phyloP scores from a whole-genome alignment of 2,329 filamentous ascomycete genomes.

The Phoma sp. region DNA sequence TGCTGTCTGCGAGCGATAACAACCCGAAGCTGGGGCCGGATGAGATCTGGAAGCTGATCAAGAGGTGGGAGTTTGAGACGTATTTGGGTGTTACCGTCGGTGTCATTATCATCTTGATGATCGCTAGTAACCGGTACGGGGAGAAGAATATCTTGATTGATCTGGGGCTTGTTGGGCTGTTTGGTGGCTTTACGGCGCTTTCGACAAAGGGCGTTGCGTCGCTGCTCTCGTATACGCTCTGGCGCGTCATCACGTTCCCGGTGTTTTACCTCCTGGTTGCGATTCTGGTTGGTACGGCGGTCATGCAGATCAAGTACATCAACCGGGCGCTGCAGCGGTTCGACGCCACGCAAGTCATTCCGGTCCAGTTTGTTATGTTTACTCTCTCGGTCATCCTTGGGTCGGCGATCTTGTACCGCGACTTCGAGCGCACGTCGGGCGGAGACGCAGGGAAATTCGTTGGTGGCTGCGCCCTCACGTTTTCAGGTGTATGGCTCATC shows the following conservation, averaged over 20 bases:
- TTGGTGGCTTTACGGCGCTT: constrained; percentile 95
- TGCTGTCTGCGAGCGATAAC: constrained; percentile 86
- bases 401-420: constrained; percentile 90
- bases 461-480: constrained; percentile 89
- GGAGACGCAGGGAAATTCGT: constrained; percentile 84
- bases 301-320: constrained; percentile 97
- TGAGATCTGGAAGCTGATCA: constrained; percentile 89
- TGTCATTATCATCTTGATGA: constrained; percentile 80
- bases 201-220: constrained; percentile 97
- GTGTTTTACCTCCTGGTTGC: constrained; percentile 87
- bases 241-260: constrained; percentile 87
- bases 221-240: constrained; percentile 88
- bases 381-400: constrained; percentile 95
- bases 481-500: constrained; percentile 96
- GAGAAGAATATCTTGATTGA: constrained; percentile 88
- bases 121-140: constrained; percentile 84
- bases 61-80: constrained; percentile 85
- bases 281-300: constrained; percentile 80
- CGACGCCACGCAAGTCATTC: constrained; percentile 97
- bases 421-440: constrained; percentile 83
- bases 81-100: constrained; percentile 80
- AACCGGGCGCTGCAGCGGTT: constrained; percentile 91
- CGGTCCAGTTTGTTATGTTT: constrained; percentile 96
- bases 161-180: constrained; percentile 88
- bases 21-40: constrained; percentile 91